Conservation (phyloP, 2,329 filamentous ascomycete genomes). For the Rachicladosporium sp. region DNA sequence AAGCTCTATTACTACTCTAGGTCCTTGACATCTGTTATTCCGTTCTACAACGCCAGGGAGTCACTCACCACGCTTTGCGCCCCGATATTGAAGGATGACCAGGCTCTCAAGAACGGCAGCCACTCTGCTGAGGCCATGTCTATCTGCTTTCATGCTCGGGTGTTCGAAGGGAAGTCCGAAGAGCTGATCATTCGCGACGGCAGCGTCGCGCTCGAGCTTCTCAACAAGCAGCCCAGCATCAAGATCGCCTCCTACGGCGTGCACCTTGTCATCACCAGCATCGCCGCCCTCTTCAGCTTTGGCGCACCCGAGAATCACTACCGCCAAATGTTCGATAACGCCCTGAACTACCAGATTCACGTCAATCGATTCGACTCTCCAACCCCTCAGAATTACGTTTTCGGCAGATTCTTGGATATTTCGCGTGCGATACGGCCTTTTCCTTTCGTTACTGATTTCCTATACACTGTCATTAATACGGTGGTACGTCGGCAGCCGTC, state of each 20-base stretch:
- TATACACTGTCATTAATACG: slow-evolving; percentile 2
- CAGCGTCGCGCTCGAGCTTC: slow-evolving; percentile 37
- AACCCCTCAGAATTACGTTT: too few relatives aligned
- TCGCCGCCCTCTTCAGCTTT: slow-evolving; percentile 42
- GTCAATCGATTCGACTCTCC: too few relatives aligned
- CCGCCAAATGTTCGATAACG: slow-evolving; percentile 22
- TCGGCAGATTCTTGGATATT: not conserved
- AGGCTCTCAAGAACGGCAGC: slow-evolving; percentile 21
- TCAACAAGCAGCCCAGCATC: slow-evolving; percentile 47
- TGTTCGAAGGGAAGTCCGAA: slow-evolving; percentile 43
- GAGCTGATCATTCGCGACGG: slow-evolving; percentile 37
- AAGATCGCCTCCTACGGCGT: slow-evolving; percentile 31
- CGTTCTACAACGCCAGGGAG: slow-evolving; percentile 55
- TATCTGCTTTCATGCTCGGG: slow-evolving; percentile 43
- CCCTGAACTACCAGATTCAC: slow-evolving; percentile 6
- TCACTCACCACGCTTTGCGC: slow-evolving; percentile 58
- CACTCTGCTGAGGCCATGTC: slow-evolving; percentile 38
- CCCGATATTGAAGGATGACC: slow-evolving; percentile 30
- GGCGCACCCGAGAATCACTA: slow-evolving; percentile 39
- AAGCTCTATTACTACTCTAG: slow-evolving; percentile 65
- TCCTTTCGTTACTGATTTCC: slow-evolving; percentile 6
- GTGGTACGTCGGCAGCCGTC: slow-evolving; percentile 14
- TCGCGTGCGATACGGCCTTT: not conserved
- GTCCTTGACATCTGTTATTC: slow-evolving; percentile 53
- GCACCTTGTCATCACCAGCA: slow-evolving; percentile 47